Percentiles rank a stretch among this genome's conserved stretches.
Conservation (phyloP, 306 rosid genomes). For the Amphicarpaea edgeworthii region DNA sequence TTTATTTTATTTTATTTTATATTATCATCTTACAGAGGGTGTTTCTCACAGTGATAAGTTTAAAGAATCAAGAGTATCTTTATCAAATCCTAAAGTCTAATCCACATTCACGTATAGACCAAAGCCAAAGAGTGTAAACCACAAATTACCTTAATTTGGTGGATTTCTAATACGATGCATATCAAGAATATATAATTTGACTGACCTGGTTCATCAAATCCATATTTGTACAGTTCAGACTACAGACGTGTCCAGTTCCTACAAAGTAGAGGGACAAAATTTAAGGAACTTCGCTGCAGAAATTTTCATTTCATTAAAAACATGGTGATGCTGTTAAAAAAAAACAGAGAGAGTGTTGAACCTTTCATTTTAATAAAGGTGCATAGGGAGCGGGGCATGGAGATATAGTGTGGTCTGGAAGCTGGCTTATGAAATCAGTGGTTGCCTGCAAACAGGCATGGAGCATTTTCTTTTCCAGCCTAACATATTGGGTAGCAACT, state of each 20-base stretch:
- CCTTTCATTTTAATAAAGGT: conserved; percentile 80
- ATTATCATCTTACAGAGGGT: background rate
- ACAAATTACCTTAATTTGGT: conserved; percentile 5
- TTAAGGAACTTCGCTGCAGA: conserved; percentile 9
- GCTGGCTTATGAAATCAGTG: conserved; percentile 64
- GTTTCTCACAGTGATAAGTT: background rate
- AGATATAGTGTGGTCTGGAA: conserved; percentile 80
- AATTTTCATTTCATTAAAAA: conserved; percentile 20
- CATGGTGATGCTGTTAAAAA: conserved; percentile 19
- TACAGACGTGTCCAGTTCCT: conserved; percentile 42
- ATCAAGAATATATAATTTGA: conserved; percentile 25
- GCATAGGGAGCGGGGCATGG: conserved; percentile 94
- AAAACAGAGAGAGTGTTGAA: background rate
- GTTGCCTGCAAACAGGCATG: conserved; percentile 85
- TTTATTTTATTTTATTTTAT: background rate
- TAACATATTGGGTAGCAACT: conserved; percentile 85
- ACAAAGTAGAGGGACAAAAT: conserved; percentile 14
- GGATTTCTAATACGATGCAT: background rate
- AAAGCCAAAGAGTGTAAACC: conserved; percentile 7
- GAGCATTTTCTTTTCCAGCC: conserved; percentile 87
- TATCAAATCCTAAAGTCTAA: background rate
- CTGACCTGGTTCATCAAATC: conserved; percentile 49
- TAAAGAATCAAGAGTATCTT: background rate
- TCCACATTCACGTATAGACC: background rate
- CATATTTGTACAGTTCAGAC: conserved; percentile 29